Conservation (phyloP, 2,329 filamentous ascomycete species). For the Xylariaceae sp. region DNA sequence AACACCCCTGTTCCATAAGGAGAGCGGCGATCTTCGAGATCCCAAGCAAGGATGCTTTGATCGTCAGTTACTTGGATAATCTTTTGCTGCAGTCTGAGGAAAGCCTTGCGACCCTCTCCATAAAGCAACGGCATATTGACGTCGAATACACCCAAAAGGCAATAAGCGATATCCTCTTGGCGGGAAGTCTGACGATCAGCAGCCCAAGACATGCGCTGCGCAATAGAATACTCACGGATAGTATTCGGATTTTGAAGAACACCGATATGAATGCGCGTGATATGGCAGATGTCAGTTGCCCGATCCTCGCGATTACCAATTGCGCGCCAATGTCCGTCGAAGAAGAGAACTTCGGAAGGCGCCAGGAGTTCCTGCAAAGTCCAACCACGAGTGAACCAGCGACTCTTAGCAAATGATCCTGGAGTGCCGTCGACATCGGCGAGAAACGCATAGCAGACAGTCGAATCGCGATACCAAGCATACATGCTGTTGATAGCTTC, state of each 20-base stretch:
- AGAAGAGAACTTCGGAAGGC: constrained; percentile 25
- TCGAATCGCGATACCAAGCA: constrained; percentile 30
- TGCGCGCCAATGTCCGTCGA: constrained; percentile 14
- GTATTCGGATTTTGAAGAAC: constrained; percentile 19
- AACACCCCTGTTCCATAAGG: constrained; percentile 6
- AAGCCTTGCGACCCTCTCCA: constrained; percentile 35
- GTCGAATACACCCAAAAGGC: constrained; percentile 41
- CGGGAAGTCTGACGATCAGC: constrained; percentile 33
- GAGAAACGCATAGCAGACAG: constrained; percentile 35
- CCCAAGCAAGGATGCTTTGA: constrained; percentile 33
- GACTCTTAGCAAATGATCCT: constrained; percentile 14
- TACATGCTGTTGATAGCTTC: constrained; percentile 40
- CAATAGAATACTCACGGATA: constrained; percentile 28
- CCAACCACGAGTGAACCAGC: constrained; percentile 31
- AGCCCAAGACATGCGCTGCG: constrained; percentile 41
- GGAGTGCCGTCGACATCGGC: constrained; percentile 26
- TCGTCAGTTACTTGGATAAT: constrained; percentile 33
- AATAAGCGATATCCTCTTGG: constrained; percentile 43
- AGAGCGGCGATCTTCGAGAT: neutral
- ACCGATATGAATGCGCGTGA: constrained; percentile 23
- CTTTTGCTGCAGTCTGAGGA: constrained; percentile 34
- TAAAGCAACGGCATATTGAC: constrained; percentile 44
- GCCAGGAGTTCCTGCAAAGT: constrained; percentile 30
- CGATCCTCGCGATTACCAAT: constrained; percentile 16
- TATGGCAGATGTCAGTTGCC: constrained; percentile 11